Percentiles rank a stretch among this genome's conserved stretches.
phyloP scores from a whole-genome alignment of 2,329 filamentous ascomycete species.

The Macrophomina tecta region DNA sequence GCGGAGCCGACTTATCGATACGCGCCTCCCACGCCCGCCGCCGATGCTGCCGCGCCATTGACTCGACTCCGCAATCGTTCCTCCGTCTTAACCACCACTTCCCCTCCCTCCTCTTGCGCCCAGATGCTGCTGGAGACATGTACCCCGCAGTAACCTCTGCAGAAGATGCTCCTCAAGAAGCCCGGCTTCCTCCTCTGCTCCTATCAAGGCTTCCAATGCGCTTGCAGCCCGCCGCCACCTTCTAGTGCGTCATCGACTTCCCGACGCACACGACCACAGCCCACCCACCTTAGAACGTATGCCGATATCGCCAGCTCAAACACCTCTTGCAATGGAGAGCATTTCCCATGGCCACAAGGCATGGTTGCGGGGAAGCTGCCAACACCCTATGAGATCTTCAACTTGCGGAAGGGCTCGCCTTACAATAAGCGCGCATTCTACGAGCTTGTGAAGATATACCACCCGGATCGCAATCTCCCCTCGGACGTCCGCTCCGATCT shows the following conservation, averaged over 20 bases:
- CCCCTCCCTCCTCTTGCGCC: neutral
- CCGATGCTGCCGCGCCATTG: slow-evolving; percentile 18
- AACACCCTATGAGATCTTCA: slow-evolving; percentile 91
- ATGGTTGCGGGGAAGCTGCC: slow-evolving; percentile 55
- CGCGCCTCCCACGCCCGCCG: neutral
- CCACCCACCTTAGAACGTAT: slow-evolving; percentile 34
- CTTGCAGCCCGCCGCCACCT: slow-evolving; percentile 33
- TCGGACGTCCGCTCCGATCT: slow-evolving; percentile 42
- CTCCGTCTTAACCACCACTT: neutral
- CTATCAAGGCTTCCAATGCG: slow-evolving; percentile 35
- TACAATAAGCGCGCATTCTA: slow-evolving; percentile 89
- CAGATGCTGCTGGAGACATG: slow-evolving; percentile 24
- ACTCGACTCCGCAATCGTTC: slow-evolving; percentile 21
- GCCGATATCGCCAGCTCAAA: slow-evolving; percentile 35
- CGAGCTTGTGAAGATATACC: slow-evolving; percentile 92
- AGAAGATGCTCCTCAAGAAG: slow-evolving; percentile 48
- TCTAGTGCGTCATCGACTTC: slow-evolving; percentile 50
- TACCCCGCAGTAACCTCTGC: slow-evolving; percentile 3
- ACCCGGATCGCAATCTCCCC: slow-evolving; percentile 72
- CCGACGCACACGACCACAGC: slow-evolving; percentile 42
- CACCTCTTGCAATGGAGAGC: slow-evolving; percentile 25
- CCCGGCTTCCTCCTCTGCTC: slow-evolving; percentile 40
- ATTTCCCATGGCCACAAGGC: slow-evolving; percentile 42
- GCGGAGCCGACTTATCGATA: slow-evolving; percentile 10
- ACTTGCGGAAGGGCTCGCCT: slow-evolving; percentile 63